Evolutionary conservation across 441 rosid species (phyloP), one percentile per base, ranked within the genome.

Genomic region (Croton laevigatus): DNA sequence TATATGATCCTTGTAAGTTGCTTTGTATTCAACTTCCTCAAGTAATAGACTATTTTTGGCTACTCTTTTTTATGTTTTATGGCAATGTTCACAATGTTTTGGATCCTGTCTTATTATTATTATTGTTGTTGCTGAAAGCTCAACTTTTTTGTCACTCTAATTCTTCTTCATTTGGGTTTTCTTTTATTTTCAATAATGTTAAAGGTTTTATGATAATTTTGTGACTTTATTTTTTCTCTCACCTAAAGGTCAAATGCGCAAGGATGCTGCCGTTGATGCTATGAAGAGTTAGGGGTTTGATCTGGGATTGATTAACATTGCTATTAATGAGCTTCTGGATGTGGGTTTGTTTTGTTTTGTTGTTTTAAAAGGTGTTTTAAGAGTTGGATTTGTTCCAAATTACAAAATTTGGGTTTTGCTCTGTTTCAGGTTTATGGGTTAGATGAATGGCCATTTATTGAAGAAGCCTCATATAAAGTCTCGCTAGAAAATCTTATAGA

Each of bases 231-330:
- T 36, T 38, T n/a, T 20, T n/a, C 22, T 51, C 32, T 12, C 45
- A 32, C 57, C 48, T 6, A 65, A 32, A 74, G 78, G 78, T 58
- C 27, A 73, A 62, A 73, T 37, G 20, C 80, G 89, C 42, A 80
- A 55, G 73, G 86, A 79, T 73, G 91, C 88, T 8, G 86, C 88
- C 55, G 62, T 84, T 54, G 87, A 84, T 14, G 82, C 82, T 16
- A 81, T 84, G 88, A 64, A 3, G 45, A 49, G 32, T 11, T 66
- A 27, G 36, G 89, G 89, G 12, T 87, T 83, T 59, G 19, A 59
- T 1, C 48, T 71, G 8, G 37, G 62, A 60, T 17, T 82, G 51
- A 68, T 80, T 57, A 52, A 8, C 16, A 23, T 11, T 20, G 72
- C 75, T 16, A 62, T 87, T 6, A 81, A 77, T 37, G 82, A 79